Evolutionary conservation across 192 early-diverging fungal species (phyloP).

Genomic region (Coemansia biformis): DNA sequence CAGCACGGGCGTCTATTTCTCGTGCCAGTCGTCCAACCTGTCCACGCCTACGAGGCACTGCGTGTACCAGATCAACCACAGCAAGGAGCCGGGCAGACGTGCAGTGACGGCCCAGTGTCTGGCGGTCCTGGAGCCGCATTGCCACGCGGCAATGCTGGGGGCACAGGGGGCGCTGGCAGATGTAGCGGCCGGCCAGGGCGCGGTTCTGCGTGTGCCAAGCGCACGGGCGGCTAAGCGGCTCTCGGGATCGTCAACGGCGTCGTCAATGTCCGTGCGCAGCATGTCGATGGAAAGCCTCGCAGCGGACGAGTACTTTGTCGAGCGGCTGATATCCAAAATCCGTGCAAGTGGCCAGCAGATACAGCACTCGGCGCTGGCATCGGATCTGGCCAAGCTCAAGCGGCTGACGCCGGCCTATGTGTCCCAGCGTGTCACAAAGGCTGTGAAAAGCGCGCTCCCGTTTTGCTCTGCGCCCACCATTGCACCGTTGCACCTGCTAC

Average conservation of each 20-base stretch:
- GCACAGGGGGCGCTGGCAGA: background rate
- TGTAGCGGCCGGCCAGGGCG: too few species aligned
- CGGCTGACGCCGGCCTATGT: conserved; percentile 20
- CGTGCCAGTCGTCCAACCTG: conserved; percentile 23
- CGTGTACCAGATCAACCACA: conserved; percentile 5
- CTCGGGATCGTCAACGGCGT: background rate
- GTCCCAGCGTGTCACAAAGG: conserved; percentile 12
- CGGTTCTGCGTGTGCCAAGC: background rate
- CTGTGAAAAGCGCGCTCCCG: conserved; percentile 12
- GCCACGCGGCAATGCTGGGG: background rate
- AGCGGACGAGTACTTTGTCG: conserved; percentile 15
- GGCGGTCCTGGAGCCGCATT: conserved; percentile 1
- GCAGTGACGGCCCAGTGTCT: conserved; percentile 2
- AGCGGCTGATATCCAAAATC: conserved; percentile 8
- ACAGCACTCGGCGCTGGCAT: conserved; percentile 1
- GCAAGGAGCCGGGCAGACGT: background rate
- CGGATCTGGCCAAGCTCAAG: conserved; percentile 9
- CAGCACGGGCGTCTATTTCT: conserved; percentile 5
- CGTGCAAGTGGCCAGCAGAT: conserved; percentile 8
- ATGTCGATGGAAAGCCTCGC: conserved; percentile 11
- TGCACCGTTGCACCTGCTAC: conserved; percentile 9
- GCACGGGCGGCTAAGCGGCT: background rate
- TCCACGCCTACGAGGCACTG: conserved; percentile 9
- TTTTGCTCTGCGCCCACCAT: conserved; percentile 13
- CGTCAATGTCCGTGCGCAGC: background rate